Conservation (phyloP, 1,139 yeast species). For the Geotrichum macrosporum region DNA sequence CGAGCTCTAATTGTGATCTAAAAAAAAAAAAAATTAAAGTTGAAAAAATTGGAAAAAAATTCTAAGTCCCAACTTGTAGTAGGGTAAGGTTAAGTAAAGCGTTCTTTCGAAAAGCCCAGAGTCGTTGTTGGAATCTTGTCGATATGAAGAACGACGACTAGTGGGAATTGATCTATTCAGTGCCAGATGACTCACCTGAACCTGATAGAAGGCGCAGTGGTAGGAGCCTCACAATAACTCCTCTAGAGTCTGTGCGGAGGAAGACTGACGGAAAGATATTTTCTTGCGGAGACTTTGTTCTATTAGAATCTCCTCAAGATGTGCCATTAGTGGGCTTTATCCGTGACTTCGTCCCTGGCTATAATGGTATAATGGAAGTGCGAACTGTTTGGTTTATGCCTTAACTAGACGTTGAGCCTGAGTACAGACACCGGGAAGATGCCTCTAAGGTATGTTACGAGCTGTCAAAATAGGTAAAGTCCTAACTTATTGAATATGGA, state of each 20-base stretch:
- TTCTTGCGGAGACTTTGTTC: constrained; percentile 27
- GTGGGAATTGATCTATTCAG: constrained; percentile 4
- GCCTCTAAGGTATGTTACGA: constrained; percentile 1
- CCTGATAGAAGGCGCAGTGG: too few relatives aligned
- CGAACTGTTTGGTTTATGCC: constrained; percentile 26
- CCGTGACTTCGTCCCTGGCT: constrained; percentile 22
- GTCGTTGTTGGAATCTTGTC: too few relatives aligned
- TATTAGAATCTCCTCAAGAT: constrained; percentile 23
- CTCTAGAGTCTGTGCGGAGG: constrained; percentile 21
- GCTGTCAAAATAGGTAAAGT: constrained; percentile 9
- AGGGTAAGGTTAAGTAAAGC: not conserved
- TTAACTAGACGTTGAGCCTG: constrained; percentile 14
- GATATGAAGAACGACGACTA: not conserved
- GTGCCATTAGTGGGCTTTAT: constrained; percentile 27
- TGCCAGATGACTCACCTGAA: not conserved
- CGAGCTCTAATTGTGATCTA: not conserved
- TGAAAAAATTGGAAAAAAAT: constrained; percentile 6
- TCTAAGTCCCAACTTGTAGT: not conserved
- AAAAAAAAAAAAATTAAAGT: not conserved
- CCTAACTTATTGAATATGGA: constrained; percentile 2
- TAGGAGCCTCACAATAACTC: too few relatives aligned
- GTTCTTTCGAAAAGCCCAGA: too few relatives aligned
- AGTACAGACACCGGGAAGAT: constrained; percentile 3
- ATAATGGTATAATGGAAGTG: constrained; percentile 24
- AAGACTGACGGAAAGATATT: constrained; percentile 24